Percentiles rank a stretch among this genome's conserved stretches.
Conservation (phyloP, 1,139 yeast species). For the Sugiyamaella grinbergsii region DNA sequence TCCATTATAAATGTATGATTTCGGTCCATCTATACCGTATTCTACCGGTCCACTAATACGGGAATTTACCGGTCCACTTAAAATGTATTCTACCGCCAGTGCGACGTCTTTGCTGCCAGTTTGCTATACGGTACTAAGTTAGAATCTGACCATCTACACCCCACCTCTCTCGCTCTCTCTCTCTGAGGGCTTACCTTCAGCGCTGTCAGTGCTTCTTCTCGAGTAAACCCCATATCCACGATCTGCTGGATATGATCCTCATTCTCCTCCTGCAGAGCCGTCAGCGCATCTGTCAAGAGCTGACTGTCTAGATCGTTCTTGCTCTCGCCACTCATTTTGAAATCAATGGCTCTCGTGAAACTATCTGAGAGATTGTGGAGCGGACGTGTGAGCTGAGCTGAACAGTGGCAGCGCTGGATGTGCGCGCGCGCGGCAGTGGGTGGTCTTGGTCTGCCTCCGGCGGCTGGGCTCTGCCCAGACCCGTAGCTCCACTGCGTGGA, state of each 20-base stretch:
- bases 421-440: no score
- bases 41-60: not conserved
- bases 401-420: no score
- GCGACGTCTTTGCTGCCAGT: conserved; percentile 50
- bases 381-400: no score
- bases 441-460: not conserved
- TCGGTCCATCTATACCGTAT: no score
- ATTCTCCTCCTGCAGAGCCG: conserved; percentile 11
- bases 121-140: conserved; percentile 35
- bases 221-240: conserved; percentile 64
- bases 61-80: conserved; percentile 46
- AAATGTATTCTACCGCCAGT: conserved; percentile 56
- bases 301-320: conserved; percentile 6
- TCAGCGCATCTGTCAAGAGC: conserved; percentile 11
- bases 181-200: conserved; percentile 31
- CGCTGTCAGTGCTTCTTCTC: conserved; percentile 43
- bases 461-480: conserved; percentile 3
- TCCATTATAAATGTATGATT: conserved; percentile 52
- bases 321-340: not conserved
- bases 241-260: conserved; percentile 43
- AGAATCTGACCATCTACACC: no score
- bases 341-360: not conserved
- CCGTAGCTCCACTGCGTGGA: not conserved
- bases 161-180: not conserved
- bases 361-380: not conserved